These are phyloP conservation scores for Apiotrichum porosum DNA, from an alignment of 1,284 basidiomycete species.

Conservation along the genomic window DNA sequence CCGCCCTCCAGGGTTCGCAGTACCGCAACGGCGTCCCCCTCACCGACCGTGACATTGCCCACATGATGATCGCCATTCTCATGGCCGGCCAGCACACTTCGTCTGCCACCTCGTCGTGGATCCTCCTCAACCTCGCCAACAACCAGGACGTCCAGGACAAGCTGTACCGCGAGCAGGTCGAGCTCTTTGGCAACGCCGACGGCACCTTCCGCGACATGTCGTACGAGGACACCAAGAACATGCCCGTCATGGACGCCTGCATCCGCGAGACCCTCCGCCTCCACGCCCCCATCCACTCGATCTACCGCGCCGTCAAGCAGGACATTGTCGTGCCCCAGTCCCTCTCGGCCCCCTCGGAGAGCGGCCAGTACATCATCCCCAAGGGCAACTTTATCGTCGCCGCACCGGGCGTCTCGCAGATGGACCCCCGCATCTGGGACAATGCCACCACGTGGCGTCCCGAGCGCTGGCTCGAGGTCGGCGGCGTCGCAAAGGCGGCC, in stretches of 20 bases:
- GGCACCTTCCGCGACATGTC: constrained; percentile 74
- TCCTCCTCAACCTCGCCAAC: constrained; percentile 83
- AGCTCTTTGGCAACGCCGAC: constrained; percentile 72
- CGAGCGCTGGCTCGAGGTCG: constrained; percentile 73
- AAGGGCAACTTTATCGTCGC: constrained; percentile 89
- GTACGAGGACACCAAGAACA: constrained; percentile 77
- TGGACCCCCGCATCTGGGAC: constrained; percentile 81
- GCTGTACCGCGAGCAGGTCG: constrained; percentile 83
- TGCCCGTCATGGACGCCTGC: constrained; percentile 80
- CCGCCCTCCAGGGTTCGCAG: constrained; percentile 73
- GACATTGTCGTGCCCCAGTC: constrained; percentile 78
- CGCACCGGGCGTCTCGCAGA: constrained; percentile 79
- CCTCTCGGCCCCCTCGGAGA: constrained; percentile 70
- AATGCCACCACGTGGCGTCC: constrained; percentile 72
- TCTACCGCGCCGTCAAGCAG: constrained; percentile 76
- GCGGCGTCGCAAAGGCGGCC: constrained; percentile 70
- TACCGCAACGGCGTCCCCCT: constrained; percentile 81
- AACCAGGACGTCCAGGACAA: constrained; percentile 71
- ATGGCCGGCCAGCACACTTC: constrained; percentile 99
- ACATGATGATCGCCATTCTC: constrained; percentile 65
- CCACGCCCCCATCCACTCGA: constrained; percentile 82
- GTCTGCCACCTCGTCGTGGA: constrained; percentile 86
- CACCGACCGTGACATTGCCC: constrained; percentile 81
- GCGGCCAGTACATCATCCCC: constrained; percentile 72
- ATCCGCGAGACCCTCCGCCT: constrained; percentile 89